Conservation (phyloP, 2,329 filamentous ascomycete genomes). For the Stagonosporopsis rhizophila region DNA sequence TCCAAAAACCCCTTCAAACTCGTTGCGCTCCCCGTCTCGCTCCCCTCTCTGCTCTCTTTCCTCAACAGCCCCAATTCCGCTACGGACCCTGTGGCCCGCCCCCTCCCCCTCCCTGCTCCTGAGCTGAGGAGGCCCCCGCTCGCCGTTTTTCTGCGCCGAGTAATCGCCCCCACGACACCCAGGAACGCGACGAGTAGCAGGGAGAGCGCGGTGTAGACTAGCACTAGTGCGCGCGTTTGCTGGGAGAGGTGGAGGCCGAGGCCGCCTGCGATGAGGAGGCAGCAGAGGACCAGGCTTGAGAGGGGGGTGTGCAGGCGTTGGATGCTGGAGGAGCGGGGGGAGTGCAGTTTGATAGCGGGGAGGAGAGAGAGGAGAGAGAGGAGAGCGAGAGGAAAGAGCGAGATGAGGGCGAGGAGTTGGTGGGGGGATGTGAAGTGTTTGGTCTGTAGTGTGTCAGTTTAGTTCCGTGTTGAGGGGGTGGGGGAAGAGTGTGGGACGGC, state of each 20-base stretch:
- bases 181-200: constrained; percentile 22
- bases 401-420: constrained; percentile 56
- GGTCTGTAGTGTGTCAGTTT: constrained; percentile 41
- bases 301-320: constrained; percentile 48
- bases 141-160: constrained; percentile 20
- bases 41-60: constrained; percentile 18
- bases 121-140: no score
- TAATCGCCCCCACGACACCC: constrained; percentile 32
- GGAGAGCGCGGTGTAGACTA: constrained; percentile 32
- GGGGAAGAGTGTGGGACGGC: no score
- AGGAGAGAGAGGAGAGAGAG: constrained; percentile 33
- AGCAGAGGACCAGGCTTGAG: constrained; percentile 50
- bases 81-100: constrained; percentile 31
- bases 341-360: constrained; percentile 36
- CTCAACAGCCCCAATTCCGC: constrained; percentile 27
- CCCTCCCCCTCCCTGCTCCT: no score
- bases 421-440: constrained; percentile 54
- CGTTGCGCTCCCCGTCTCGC: constrained; percentile 12
- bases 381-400: constrained; percentile 54
- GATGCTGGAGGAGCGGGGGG: constrained; percentile 47
- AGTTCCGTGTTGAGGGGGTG: no score
- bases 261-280: constrained; percentile 43
- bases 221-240: constrained; percentile 32
- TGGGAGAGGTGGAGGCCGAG: constrained; percentile 42
- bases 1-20: constrained; percentile 19